These are phyloP conservation scores for Rubroboletus pulcherrimus DNA, from an alignment of 768 basidiomycete species.

Conservation along the genomic window DNA sequence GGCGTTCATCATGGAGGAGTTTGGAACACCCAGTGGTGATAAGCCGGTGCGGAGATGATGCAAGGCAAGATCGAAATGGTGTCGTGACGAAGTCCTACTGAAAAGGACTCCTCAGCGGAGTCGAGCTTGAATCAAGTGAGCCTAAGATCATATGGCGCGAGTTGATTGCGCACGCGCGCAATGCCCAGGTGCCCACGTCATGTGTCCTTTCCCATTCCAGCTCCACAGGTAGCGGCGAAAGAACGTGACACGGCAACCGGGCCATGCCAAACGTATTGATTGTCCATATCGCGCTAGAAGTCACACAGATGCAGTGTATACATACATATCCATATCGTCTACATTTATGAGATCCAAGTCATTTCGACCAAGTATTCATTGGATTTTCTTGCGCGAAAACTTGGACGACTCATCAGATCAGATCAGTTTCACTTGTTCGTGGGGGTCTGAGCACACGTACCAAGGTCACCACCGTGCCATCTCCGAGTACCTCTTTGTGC, in stretches of 20 bases:
- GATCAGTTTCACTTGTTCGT: too few species aligned
- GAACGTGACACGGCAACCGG: background rate
- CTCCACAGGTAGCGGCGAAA: background rate
- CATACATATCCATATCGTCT: too few species aligned
- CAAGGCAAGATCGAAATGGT: background rate
- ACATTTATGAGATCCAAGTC: background rate
- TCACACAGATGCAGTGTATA: background rate
- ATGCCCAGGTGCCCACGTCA: too few species aligned
- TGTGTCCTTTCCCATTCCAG: background rate
- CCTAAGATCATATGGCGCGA: too few species aligned
- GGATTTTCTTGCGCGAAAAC: constrained; percentile 13
- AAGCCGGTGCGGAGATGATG: background rate
- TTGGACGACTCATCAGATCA: background rate
- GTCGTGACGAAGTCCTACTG: too few species aligned
- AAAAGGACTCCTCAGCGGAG: too few species aligned
- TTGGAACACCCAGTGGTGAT: background rate
- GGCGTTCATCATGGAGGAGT: background rate
- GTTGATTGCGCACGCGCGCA: too few species aligned
- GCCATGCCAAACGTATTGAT: too few species aligned
- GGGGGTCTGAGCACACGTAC: constrained; percentile 23
- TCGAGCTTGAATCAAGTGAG: too few species aligned
- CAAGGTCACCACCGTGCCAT: constrained; percentile 52
- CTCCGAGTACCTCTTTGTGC: constrained; percentile 43
- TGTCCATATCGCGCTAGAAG: background rate
- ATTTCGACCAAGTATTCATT: background rate